These are phyloP conservation scores for Saksenaea oblongispora DNA, from an alignment of 371 early-diverging fungal genomes.

Conservation along the genomic window DNA sequence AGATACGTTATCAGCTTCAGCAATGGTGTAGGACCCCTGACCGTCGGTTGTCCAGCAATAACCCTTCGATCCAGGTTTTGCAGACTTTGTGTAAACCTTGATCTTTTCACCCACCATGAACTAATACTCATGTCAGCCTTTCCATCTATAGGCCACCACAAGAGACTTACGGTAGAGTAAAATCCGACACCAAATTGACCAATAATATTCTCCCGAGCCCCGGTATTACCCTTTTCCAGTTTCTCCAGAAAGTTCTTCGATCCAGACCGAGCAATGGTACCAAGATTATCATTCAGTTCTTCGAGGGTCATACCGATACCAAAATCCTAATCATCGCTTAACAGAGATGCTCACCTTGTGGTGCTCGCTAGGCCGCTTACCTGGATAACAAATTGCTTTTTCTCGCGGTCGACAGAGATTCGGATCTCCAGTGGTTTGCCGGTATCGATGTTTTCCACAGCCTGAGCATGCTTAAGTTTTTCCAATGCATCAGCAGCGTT, in stretches of 20 bases:
- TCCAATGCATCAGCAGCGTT: slow-evolving; percentile 99
- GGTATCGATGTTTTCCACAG: slow-evolving; percentile 59
- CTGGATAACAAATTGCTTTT: slow-evolving; percentile 81
- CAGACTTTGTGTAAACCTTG: slow-evolving; percentile 80
- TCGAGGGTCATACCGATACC: slow-evolving; percentile 99
- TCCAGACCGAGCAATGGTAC: slow-evolving; percentile 96
- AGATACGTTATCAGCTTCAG: slow-evolving; percentile 74
- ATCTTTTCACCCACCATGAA: slow-evolving; percentile 89
- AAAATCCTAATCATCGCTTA: slow-evolving; percentile 64
- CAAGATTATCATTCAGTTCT: slow-evolving; percentile 89
- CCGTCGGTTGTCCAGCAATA: slow-evolving; percentile 87
- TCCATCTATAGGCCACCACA: neutral
- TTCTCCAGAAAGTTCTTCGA: slow-evolving; percentile 89
- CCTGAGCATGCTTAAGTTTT: slow-evolving; percentile 86
- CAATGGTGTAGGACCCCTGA: slow-evolving; percentile 76
- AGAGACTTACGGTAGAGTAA: slow-evolving; percentile 69
- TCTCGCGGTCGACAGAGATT: slow-evolving; percentile 73
- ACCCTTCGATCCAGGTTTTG: slow-evolving; percentile 70
- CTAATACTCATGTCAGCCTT: slow-evolving; percentile 21
- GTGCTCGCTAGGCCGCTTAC: slow-evolving; percentile 7
- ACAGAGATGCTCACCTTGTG: neutral
- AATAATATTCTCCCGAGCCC: slow-evolving; percentile 80
- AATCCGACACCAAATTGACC: slow-evolving; percentile 99
- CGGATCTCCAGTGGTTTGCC: slow-evolving; percentile 80
- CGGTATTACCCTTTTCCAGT: slow-evolving; percentile 62